These are phyloP conservation scores for Ophiostoma piceae DNA, from an alignment of 2,329 filamentous ascomycete genomes.

Conservation along the genomic window DNA sequence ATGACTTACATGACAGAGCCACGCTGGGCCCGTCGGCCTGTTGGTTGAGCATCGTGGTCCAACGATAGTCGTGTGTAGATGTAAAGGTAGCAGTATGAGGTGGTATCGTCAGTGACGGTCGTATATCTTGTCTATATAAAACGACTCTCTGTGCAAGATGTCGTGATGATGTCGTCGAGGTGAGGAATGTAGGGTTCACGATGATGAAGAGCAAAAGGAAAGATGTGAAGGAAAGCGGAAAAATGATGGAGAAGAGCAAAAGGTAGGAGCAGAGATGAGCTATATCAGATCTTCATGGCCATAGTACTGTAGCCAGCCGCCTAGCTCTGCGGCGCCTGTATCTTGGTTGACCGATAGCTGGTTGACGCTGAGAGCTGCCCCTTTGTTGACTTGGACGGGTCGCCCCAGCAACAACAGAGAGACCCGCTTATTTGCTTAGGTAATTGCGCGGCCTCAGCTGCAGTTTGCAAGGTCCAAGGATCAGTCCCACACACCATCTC, in stretches of 20 bases:
- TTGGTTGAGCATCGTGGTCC: constrained; percentile 25
- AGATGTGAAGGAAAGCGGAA: constrained; percentile 9
- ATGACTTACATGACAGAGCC: constrained; percentile 29
- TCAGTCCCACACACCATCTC: constrained; percentile 2
- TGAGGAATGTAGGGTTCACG: not conserved
- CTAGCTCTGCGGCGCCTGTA: not conserved
- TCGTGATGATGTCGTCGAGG: not conserved
- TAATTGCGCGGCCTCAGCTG: not conserved
- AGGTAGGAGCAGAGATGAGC: not conserved
- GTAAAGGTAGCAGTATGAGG: not conserved
- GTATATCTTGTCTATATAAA: not conserved
- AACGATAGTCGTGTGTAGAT: not conserved
- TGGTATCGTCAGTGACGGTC: not conserved
- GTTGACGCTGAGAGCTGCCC: not conserved
- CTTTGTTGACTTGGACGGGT: constrained; percentile 1
- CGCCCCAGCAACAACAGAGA: not conserved
- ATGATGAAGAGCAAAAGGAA: not conserved
- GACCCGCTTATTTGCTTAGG: not conserved
- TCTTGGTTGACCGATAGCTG: constrained; percentile 7
- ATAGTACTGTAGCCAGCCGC: not conserved
- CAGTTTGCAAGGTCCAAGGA: not conserved
- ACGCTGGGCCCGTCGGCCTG: constrained; percentile 27
- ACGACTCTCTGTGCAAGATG: not conserved
- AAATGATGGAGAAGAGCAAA: not conserved
- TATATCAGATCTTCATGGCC: not conserved